Base-by-base conservation (phyloP, 805 yeast species). In the Candida khao-thaluensis region DNA sequence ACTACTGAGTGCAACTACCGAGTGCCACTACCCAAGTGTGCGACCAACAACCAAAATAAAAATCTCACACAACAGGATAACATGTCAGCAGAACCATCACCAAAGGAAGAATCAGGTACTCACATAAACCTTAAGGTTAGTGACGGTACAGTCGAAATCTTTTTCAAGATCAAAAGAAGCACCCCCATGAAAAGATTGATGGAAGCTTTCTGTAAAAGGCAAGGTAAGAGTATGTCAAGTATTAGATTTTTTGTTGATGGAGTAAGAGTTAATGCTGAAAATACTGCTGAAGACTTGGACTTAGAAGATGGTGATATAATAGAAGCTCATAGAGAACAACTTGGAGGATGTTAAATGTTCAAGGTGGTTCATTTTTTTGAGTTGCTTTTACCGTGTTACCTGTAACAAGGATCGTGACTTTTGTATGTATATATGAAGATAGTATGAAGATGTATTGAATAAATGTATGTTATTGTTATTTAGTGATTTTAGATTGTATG, bases 161-260 rank as follows among this genome's bases (percentile, higher is more conserved):
- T 85, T 64, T 93, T 93, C 81, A 90, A 91, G 65, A 91, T 93
- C 64, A 89, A 90, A 71, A 78, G 86, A 66, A 75, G 90, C 28
- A 93, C 99, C 4, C 95, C 91, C 34, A 76, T 93, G 72, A 85
- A 79, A 64, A 85, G 96, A 69, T 80, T 93, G 55, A 91, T 93
- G 89, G 98, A 91, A 57, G 96, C 97, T 9, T 93, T 91, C 63
- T 95, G 98, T 62, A 90, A 90, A 69, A 85, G 99, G 72, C 96
- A 91, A 59, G 98, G 98, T 30, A 91, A 91, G 62, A 80, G 84
- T 48, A 68, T 84, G 57, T 79, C 77, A 51, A 79, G 91, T 37
- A 71, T 93, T 60, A 80, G 98, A 63, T 93, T 93, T 62, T 72
- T 93, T 56, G 82, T 82, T 59, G 99, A 93, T 50, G 99, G 99